These are phyloP conservation scores for Saccharomyces jurei DNA, from an alignment of 805 yeast genomes.

Conservation along the genomic window DNA sequence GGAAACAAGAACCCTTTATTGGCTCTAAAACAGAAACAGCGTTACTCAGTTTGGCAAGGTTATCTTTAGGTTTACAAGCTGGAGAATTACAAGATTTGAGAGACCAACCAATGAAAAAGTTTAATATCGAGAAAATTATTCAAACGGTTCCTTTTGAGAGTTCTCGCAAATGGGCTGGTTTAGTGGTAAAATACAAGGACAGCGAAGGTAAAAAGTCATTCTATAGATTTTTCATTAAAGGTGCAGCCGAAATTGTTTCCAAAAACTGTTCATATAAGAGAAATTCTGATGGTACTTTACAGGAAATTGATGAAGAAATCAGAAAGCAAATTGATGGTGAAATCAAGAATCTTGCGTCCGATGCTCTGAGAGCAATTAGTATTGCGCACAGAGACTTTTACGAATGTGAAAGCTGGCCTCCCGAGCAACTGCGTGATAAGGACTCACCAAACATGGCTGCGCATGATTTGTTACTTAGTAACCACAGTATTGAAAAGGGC, in stretches of 20 bases:
- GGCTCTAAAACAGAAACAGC: slow-evolving; percentile 97
- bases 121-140: slow-evolving; percentile 38
- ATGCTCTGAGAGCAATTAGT: slow-evolving; percentile 84
- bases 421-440: slow-evolving; percentile 35
- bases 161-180: slow-evolving; percentile 85
- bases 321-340: slow-evolving; percentile 32
- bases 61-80: slow-evolving; percentile 40
- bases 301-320: slow-evolving; percentile 14
- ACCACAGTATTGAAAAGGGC: slow-evolving; percentile 23
- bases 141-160: slow-evolving; percentile 89
- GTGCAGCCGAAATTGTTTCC: slow-evolving; percentile 88
- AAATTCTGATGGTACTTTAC: slow-evolving; percentile 26
- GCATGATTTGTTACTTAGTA: slow-evolving; percentile 32
- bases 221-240: slow-evolving; percentile 68
- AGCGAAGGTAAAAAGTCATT: slow-evolving; percentile 6
- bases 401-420: slow-evolving; percentile 55
- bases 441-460: slow-evolving; percentile 32
- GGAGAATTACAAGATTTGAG: slow-evolving; percentile 40
- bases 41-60: slow-evolving; percentile 57
- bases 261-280: slow-evolving; percentile 43
- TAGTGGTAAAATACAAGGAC: slow-evolving; percentile 47
- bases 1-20: slow-evolving; percentile 50
- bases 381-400: slow-evolving; percentile 69
- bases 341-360: slow-evolving; percentile 57
- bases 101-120: slow-evolving; percentile 18